Conservation (phyloP, 192 early-diverging fungal species). For the Linnemannia zychae region DNA sequence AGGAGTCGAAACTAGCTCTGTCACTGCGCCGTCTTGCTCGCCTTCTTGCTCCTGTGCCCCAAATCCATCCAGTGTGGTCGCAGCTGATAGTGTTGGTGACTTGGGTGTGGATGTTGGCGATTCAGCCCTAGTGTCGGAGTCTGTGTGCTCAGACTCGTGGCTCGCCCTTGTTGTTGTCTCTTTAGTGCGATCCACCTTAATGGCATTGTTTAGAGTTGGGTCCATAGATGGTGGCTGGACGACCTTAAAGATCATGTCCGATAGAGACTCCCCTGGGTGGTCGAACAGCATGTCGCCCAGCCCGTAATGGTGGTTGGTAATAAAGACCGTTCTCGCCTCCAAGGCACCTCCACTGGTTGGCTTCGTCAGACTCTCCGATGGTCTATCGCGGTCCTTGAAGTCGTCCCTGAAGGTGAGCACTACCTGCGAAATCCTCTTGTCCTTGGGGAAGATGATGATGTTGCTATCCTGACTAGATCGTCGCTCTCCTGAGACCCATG, state of each 20-base stretch:
- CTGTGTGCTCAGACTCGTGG: conserved; percentile 16
- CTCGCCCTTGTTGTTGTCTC: conserved; percentile 1
- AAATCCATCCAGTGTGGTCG: conserved; percentile 26
- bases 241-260: conserved; percentile 45
- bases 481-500: conserved; percentile 3
- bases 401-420: conserved; percentile 39
- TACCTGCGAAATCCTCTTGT: conserved; percentile 34
- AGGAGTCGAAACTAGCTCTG: neutral
- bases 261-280: conserved; percentile 34
- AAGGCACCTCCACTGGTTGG: neutral
- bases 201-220: neutral
- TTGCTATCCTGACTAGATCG: conserved; percentile 12
- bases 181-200: neutral
- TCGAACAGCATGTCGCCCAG: conserved; percentile 19
- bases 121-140: conserved; percentile 24
- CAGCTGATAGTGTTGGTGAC: conserved; percentile 8
- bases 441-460: conserved; percentile 11
- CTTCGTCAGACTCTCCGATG: neutral
- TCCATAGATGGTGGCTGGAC: neutral
- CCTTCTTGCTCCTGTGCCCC: neutral
- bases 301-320: conserved; percentile 14
- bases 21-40: neutral
- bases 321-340: conserved; percentile 8
- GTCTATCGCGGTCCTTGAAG: neutral
- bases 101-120: neutral